Evolutionary conservation across 2,329 filamentous ascomycete species (phyloP).

Genomic region (Ophiostoma sp.): DNA sequence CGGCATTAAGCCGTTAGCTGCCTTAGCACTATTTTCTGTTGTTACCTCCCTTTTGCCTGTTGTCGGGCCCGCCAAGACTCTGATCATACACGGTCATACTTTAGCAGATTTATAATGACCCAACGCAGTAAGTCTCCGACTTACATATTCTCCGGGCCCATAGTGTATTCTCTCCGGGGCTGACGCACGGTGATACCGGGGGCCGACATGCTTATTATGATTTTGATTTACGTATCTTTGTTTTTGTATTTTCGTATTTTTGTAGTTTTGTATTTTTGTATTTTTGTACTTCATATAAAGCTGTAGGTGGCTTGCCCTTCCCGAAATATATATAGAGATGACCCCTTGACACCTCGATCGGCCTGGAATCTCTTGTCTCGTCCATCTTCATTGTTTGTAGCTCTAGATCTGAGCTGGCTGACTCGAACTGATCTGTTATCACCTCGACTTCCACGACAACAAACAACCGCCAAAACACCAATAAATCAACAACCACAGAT

Average conservation of each 20-base stretch:
- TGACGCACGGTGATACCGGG: constrained; percentile 1
- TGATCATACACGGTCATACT: neutral
- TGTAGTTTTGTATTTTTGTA: neutral
- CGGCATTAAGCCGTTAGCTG: constrained; percentile 7
- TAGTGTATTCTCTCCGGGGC: neutral
- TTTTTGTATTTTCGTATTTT: neutral
- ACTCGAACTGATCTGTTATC: neutral
- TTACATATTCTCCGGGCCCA: constrained; percentile 11
- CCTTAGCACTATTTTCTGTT: neutral
- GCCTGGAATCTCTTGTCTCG: neutral
- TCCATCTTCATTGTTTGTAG: neutral
- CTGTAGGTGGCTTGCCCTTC: neutral
- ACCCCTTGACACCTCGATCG: neutral
- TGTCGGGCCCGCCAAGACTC: neutral
- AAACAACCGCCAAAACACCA: neutral
- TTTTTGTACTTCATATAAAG: neutral
- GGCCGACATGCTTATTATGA: neutral
- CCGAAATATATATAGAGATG: neutral
- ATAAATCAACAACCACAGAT: neutral
- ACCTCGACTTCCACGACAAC: neutral
- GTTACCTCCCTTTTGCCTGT: neutral
- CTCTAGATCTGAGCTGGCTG: neutral
- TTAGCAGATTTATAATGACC: neutral
- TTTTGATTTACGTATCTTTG: neutral
- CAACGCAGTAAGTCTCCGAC: constrained; percentile 4